Conservation (phyloP, 2,329 filamentous ascomycete species). For the Penicillium concentricum region DNA sequence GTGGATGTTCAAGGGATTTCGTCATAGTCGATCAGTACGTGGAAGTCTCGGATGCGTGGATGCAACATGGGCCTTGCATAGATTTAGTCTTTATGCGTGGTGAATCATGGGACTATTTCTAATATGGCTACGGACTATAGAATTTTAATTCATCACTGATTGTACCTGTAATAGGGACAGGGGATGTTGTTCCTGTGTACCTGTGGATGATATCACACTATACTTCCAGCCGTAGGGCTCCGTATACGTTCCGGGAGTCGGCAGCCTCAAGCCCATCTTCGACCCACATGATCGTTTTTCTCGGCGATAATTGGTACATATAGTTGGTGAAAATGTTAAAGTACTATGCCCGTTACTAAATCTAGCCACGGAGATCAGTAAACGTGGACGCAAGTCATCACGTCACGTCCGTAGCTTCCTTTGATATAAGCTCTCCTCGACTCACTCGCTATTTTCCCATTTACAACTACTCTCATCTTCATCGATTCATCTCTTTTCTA, state of each 20-base stretch:
- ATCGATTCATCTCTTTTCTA: background rate
- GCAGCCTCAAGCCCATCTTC: background rate
- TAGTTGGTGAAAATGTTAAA: background rate
- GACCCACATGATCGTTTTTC: constrained; percentile 1
- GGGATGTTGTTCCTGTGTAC: background rate
- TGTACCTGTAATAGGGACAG: background rate
- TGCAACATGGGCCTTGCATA: constrained; percentile 12
- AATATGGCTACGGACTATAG: background rate
- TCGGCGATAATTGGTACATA: constrained; percentile 2
- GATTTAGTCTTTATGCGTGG: background rate
- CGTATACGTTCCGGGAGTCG: background rate
- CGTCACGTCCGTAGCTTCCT: constrained; percentile 16
- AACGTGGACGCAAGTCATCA: constrained; percentile 20
- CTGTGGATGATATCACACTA: constrained; percentile 15
- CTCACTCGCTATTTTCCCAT: background rate
- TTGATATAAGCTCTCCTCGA: background rate
- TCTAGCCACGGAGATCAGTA: background rate
- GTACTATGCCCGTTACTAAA: background rate
- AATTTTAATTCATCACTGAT: background rate
- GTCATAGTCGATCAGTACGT: constrained; percentile 9
- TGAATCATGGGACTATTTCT: background rate
- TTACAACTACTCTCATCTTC: background rate
- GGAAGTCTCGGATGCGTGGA: constrained; percentile 15
- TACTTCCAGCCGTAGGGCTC: background rate
- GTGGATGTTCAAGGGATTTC: constrained; percentile 4